Evolutionary conservation across 2,329 filamentous ascomycete species (phyloP).

Genomic region (Fonsecaea nubica): DNA sequence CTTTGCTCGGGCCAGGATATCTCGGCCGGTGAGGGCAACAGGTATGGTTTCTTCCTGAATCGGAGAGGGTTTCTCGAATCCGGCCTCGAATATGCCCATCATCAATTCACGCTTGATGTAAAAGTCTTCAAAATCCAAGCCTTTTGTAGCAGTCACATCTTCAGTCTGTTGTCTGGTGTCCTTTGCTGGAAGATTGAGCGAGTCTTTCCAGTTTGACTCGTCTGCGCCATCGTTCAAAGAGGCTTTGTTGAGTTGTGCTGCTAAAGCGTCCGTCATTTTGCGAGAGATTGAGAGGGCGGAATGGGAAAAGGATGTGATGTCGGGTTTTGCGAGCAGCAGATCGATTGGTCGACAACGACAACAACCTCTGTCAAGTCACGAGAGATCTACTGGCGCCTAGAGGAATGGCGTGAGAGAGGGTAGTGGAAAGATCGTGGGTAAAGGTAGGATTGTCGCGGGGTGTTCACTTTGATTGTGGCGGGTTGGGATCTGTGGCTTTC

Average conservation of each 20-base stretch:
- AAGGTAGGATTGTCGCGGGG: constrained; percentile 1
- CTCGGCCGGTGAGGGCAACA: constrained; percentile 90
- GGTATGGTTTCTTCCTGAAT: constrained; percentile 99
- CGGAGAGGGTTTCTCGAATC: constrained; percentile 97
- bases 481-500: not conserved
- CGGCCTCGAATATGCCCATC: constrained; percentile 99
- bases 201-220: constrained; percentile 52
- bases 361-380: not conserved
- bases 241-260: constrained; percentile 54
- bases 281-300: constrained; percentile 4
- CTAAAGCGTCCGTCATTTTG: constrained; percentile 43
- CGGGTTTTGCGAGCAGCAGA: not conserved
- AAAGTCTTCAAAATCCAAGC: constrained; percentile 96
- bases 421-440: not conserved
- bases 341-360: constrained; percentile 1
- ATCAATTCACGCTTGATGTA: constrained; percentile 91
- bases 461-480: constrained; percentile 3
- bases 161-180: constrained; percentile 59
- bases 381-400: not conserved
- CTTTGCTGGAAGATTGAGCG: constrained; percentile 55
- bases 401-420: not conserved
- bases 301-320: constrained; percentile 1
- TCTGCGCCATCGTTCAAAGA: constrained; percentile 52
- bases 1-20: constrained; percentile 95
- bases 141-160: constrained; percentile 98